Percentiles rank a stretch among this genome's conserved stretches.
These are phyloP conservation scores for Mrakia blollopis DNA, from an alignment of 768 basidiomycete genomes.

Conservation along the genomic window DNA sequence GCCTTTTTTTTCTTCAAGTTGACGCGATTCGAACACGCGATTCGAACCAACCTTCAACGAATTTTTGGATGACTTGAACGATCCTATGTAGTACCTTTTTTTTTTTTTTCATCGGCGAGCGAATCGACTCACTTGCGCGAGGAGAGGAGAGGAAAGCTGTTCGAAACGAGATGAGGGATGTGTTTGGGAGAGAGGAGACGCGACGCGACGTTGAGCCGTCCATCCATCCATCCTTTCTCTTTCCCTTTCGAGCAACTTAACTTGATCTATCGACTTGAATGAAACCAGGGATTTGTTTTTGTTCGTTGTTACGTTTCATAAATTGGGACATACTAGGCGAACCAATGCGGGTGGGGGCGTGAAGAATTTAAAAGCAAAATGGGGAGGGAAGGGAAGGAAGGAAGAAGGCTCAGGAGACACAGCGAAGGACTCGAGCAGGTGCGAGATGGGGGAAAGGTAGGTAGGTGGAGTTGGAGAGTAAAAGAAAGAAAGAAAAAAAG, in stretches of 20 bases:
- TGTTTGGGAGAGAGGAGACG: neutral
- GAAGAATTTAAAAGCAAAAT: neutral
- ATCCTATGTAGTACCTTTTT: neutral
- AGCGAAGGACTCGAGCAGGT: neutral
- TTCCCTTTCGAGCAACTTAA: too few relatives aligned
- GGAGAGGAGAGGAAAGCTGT: neutral
- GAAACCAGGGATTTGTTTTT: too few relatives aligned
- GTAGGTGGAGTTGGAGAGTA: neutral
- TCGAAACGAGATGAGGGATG: neutral
- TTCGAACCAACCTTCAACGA: neutral
- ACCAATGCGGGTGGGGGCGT: slow-evolving; percentile 8
- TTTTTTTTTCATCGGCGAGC: neutral
- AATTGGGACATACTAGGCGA: neutral
- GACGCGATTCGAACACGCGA: neutral
- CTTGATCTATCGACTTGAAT: neutral
- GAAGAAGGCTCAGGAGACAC: too few relatives aligned
- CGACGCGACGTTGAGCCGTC: too few relatives aligned
- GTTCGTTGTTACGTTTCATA: slow-evolving; percentile 19
- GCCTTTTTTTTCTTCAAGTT: too few relatives aligned
- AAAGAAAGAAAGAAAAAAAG: too few relatives aligned
- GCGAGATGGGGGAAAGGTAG: neutral
- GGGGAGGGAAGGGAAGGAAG: too few relatives aligned
- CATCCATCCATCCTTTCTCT: too few relatives aligned
- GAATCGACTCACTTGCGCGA: neutral
- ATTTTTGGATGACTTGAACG: neutral